phyloP scores from a whole-genome alignment of 805 yeast species.

The Pichia eremophila region DNA sequence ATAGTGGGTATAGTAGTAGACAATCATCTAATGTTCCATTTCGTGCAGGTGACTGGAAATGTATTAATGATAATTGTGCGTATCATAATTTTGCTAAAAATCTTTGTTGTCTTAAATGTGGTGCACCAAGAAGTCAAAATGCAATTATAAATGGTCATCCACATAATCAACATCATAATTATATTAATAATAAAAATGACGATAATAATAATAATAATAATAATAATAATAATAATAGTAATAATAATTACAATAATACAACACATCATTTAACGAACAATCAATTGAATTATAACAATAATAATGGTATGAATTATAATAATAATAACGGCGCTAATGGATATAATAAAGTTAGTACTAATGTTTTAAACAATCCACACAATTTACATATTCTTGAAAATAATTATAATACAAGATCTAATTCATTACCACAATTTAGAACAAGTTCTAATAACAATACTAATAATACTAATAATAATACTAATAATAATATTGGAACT shows the following conservation, averaged over 20 bases:
- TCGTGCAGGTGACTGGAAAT: constrained; percentile 96
- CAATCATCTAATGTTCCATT: constrained; percentile 61
- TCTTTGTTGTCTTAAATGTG: constrained; percentile 78
- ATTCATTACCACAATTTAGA: neutral
- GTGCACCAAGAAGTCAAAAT: constrained; percentile 49
- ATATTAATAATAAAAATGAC: neutral
- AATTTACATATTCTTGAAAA: neutral
- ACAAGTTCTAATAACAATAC: neutral
- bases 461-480: neutral
- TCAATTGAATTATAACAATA: constrained; percentile 1
- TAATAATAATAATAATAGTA: constrained; percentile 1
- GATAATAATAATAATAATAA: neutral
- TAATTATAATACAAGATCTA: neutral
- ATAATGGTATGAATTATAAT: neutral
- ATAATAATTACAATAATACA: neutral
- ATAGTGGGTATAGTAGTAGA: constrained; percentile 16
- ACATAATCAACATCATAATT: constrained; percentile 18
- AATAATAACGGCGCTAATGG: neutral
- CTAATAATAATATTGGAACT: neutral
- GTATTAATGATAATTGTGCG: constrained; percentile 65
- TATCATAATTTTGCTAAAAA: constrained; percentile 93
- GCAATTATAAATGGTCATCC: constrained; percentile 24
- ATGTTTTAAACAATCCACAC: neutral
- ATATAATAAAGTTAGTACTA: neutral
- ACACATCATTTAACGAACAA: constrained; percentile 3